Evolutionary conservation across 768 basidiomycete genomes (phyloP).

Genomic region (Solioccasus polychromus): DNA sequence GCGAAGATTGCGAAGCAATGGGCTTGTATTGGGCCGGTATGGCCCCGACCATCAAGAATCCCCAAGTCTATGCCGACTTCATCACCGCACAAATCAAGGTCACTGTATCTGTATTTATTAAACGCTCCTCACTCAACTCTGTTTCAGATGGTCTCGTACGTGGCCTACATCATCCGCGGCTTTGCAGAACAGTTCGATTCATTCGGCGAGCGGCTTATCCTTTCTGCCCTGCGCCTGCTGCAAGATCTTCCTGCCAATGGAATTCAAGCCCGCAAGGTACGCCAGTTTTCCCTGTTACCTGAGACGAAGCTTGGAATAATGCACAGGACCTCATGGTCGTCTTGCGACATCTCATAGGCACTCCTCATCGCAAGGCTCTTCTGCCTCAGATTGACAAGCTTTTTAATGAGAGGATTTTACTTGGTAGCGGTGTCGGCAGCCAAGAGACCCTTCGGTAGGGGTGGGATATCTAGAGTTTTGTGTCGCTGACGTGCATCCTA

Average conservation of each 20-base stretch:
- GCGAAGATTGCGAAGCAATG: conserved; percentile 77
- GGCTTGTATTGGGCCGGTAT: conserved; percentile 83
- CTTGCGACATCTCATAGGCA: conserved; percentile 83
- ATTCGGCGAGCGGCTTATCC: conserved; percentile 78
- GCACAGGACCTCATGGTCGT: conserved; percentile 87
- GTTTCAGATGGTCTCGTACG: conserved; percentile 79
- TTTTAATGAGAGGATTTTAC: conserved; percentile 83
- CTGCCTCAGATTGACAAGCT: conserved; percentile 84
- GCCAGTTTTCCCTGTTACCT: conserved; percentile 2
- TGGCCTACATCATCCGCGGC: conserved; percentile 85
- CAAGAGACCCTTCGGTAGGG: conserved; percentile 79
- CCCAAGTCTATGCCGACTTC: conserved; percentile 74
- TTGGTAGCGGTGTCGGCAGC: conserved; percentile 80
- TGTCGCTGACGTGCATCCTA: conserved; percentile 7
- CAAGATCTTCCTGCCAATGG: conserved; percentile 92
- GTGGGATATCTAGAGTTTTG: neutral
- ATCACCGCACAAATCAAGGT: conserved; percentile 91
- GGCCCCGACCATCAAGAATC: conserved; percentile 71
- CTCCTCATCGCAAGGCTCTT: conserved; percentile 73
- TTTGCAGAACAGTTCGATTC: conserved; percentile 60
- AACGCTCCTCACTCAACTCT: conserved; percentile 4
- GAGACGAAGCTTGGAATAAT: neutral
- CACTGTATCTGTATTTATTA: neutral
- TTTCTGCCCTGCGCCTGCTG: conserved; percentile 79
- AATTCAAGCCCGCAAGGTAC: conserved; percentile 76